These are phyloP conservation scores for Herpetomonas tarakana DNA, from an alignment of 208 protist species.

Conservation along the genomic window DNA sequence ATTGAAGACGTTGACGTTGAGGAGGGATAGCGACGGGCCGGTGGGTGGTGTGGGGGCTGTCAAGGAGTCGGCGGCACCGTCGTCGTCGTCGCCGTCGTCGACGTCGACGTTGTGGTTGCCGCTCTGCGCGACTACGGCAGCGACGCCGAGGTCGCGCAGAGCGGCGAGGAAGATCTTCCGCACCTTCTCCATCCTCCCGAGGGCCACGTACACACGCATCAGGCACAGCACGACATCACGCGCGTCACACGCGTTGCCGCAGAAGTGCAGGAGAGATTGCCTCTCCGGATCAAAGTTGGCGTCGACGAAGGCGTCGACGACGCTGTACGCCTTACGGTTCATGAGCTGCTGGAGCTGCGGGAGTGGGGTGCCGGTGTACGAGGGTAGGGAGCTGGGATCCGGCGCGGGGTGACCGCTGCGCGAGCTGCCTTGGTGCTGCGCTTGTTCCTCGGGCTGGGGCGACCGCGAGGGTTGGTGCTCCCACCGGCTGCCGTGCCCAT, in stretches of 20 bases:
- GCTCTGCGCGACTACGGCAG: not conserved
- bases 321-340: not conserved
- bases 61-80: not conserved
- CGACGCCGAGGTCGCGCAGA: slow-evolving; percentile 39
- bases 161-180: slow-evolving; percentile 51
- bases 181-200: slow-evolving; percentile 66
- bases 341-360: not conserved
- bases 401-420: too few relatives aligned
- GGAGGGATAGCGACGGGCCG: too few relatives aligned
- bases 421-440: too few relatives aligned
- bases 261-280: not conserved
- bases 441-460: too few relatives aligned
- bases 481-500: too few relatives aligned
- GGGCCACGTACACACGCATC: slow-evolving; percentile 61
- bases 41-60: too few relatives aligned
- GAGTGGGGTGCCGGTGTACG: not conserved
- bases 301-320: not conserved
- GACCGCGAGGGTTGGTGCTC: too few relatives aligned
- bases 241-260: slow-evolving; percentile 25
- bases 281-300: not conserved
- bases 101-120: not conserved
- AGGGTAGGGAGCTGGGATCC: too few relatives aligned
- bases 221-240: slow-evolving; percentile 45
- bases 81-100: slow-evolving; percentile 1
- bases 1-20: slow-evolving; percentile 58